A percentile compares a stretch with the other conserved stretches of the same genome.
These are phyloP conservation scores for Botryosphaeria dothidea DNA, from an alignment of 2,329 filamentous ascomycete species.

Conservation along the genomic window DNA sequence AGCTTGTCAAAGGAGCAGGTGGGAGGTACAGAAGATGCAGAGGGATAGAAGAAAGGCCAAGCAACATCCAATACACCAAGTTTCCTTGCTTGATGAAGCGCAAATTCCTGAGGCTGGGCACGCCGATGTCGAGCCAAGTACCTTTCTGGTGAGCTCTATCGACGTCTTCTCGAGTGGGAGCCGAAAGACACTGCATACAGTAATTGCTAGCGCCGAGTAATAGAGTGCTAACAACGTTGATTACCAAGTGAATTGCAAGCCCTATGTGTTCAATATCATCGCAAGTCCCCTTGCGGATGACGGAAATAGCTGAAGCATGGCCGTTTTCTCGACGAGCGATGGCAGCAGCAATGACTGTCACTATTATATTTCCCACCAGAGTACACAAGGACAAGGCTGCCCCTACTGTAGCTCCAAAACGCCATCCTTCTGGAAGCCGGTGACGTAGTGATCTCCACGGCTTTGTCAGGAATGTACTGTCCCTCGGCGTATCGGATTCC, in stretches of 20 bases:
- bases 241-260: slow-evolving; percentile 43
- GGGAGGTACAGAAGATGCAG: slow-evolving; percentile 15
- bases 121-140: slow-evolving; percentile 48
- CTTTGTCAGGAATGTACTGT: no score
- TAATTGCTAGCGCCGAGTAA: slow-evolving; percentile 52
- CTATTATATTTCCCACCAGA: no score
- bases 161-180: slow-evolving; percentile 52
- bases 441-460: no score
- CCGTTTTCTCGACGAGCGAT: no score
- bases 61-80: slow-evolving; percentile 24
- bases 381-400: no score
- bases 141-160: slow-evolving; percentile 47
- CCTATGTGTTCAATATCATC: slow-evolving; percentile 16
- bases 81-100: slow-evolving; percentile 23
- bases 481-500: no score
- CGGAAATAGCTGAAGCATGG: no score
- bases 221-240: slow-evolving; percentile 50
- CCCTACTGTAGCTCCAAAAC: no score
- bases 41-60: slow-evolving; percentile 34
- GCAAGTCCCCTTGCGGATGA: no score
- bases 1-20: neutral
- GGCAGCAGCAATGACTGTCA: no score
- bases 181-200: slow-evolving; percentile 53
- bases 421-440: no score
- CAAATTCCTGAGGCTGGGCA: slow-evolving; percentile 45